Conservation (phyloP, 768 basidiomycete genomes). For the Rhodosporidiobolus sp. region DNA sequence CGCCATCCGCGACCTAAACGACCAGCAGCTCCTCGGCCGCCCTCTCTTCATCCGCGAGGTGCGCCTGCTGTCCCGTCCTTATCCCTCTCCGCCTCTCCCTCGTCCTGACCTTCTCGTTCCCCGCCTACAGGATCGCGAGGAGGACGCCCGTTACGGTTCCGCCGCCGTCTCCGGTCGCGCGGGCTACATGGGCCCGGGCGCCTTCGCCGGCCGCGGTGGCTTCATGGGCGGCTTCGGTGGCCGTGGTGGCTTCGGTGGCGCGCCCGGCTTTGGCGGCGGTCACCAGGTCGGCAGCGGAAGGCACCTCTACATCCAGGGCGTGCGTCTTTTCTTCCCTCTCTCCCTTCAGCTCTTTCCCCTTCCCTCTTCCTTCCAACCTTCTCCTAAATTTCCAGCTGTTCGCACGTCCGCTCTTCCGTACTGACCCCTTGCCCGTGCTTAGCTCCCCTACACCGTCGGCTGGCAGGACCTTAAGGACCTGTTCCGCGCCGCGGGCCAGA, state of each 20-base stretch:
- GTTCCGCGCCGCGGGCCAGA: slow-evolving; percentile 91
- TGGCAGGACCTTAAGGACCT: slow-evolving; percentile 99
- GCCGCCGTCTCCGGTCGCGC: slow-evolving; percentile 80
- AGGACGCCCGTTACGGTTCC: slow-evolving; percentile 89
- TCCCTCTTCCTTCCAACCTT: slow-evolving; percentile 11
- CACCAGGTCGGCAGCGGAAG: slow-evolving; percentile 16
- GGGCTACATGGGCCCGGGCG: slow-evolving; percentile 41
- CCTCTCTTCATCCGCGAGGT: slow-evolving; percentile 97
- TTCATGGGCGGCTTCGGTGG: slow-evolving; percentile 33
- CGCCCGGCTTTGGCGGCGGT: slow-evolving; percentile 10
- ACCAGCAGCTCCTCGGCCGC: slow-evolving; percentile 82
- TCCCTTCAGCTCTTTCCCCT: slow-evolving; percentile 31
- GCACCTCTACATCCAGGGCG: slow-evolving; percentile 32
- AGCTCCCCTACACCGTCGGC: slow-evolving; percentile 95
- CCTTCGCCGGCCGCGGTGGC: slow-evolving; percentile 35
- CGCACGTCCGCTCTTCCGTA: not conserved
- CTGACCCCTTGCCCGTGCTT: not conserved
- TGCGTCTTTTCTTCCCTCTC: slow-evolving; percentile 20
- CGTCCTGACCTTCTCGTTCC: not conserved
- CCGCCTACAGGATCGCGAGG: slow-evolving; percentile 93
- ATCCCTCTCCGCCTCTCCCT: not conserved
- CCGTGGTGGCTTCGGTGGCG: slow-evolving; percentile 28
- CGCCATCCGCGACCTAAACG: slow-evolving; percentile 84
- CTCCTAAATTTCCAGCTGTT: slow-evolving; percentile 6
- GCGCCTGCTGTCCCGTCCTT: slow-evolving; percentile 32